Evolutionary conservation across 1,284 basidiomycete species (phyloP), one percentile per base, ranked within the genome.

Genomic region (Ustilago crameri): DNA sequence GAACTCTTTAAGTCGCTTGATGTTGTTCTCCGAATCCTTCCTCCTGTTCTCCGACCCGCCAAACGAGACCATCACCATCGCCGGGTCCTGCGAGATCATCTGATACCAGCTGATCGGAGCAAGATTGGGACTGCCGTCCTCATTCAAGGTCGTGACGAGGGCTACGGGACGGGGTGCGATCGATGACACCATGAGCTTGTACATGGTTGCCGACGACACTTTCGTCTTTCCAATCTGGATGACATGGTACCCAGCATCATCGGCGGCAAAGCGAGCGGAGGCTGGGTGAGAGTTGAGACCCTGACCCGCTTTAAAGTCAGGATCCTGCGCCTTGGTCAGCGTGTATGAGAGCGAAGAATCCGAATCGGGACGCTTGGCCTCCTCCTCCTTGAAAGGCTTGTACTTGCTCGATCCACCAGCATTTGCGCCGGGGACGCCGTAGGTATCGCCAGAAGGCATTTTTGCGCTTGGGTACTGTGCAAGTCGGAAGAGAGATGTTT

Each of bases 31-130:
- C 45, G 61, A 72, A 32, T 79, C 77, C 61, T 79, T 79, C 32
- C 73, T 59, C 20, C 62, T 51, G 9, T 62, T 42, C 30, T 71
- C 59, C 5, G 45, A 41, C 5, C 77, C 77, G 3, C 75, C 75
- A 26, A 79, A 79, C 2, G 65, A 70, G 46, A 79, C 53, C 75
- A 77, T 77, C 12, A 77, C 75, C 57, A 78, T 67, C 0, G 77
- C 63, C 0, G 77, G 77, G 51, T 79, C 61, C 42, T 77, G 75
- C 34, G 59, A 68, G 3, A 79, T 73, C 75, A 79, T 77, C 54
- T 79, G 75, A 24, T 74, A 79, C 75, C 75, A 77, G 55, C 59
- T 68, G 46, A 79, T 73, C 0, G 76, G 76, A 2, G 74, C 74
- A 17, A 79, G 48, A 27, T 79, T 79, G 5, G 67, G 72, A 0